phyloP scores from a whole-genome alignment of 768 basidiomycete species.

The Xerocomellus chrysenteron region DNA sequence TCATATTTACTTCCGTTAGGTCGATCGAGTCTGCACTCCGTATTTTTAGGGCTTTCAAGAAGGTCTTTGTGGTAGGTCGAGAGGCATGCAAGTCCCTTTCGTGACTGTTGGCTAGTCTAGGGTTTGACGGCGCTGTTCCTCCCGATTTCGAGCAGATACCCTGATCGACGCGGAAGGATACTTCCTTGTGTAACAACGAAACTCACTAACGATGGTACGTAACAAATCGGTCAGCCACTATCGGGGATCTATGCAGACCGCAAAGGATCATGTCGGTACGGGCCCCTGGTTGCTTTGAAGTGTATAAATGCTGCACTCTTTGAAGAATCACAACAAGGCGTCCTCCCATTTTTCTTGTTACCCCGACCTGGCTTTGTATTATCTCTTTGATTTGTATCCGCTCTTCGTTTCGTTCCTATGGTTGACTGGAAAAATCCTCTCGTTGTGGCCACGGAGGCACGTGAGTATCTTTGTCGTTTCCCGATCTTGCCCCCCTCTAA shows the following conservation, averaged over 20 bases:
- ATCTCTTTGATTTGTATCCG: conserved; percentile 10
- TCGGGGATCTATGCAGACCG: conserved; percentile 8
- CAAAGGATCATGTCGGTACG: conserved; percentile 3
- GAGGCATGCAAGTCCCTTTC: background rate
- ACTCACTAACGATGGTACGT: conserved; percentile 14
- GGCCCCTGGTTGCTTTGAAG: conserved; percentile 27
- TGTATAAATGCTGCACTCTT: conserved; percentile 17
- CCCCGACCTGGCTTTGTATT: conserved; percentile 8
- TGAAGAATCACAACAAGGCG: conserved; percentile 4
- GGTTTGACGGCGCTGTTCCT: background rate
- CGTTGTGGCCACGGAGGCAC: conserved; percentile 21
- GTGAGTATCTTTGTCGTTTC: conserved; percentile 15
- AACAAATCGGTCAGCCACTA: conserved; percentile 9
- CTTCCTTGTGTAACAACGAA: background rate
- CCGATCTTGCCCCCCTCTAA: background rate
- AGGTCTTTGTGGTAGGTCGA: background rate
- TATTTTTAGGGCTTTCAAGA: background rate
- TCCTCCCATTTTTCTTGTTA: conserved; percentile 3
- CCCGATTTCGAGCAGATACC: background rate
- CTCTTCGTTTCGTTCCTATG: conserved; percentile 21
- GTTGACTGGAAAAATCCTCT: conserved; percentile 25
- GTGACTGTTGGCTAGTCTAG: background rate
- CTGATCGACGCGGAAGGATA: background rate
- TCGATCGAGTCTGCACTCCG: background rate
- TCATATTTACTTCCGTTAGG: conserved; percentile 13